phyloP scores from a whole-genome alignment of 352 stramenopile species.

The Phytopythium kandeliae region DNA sequence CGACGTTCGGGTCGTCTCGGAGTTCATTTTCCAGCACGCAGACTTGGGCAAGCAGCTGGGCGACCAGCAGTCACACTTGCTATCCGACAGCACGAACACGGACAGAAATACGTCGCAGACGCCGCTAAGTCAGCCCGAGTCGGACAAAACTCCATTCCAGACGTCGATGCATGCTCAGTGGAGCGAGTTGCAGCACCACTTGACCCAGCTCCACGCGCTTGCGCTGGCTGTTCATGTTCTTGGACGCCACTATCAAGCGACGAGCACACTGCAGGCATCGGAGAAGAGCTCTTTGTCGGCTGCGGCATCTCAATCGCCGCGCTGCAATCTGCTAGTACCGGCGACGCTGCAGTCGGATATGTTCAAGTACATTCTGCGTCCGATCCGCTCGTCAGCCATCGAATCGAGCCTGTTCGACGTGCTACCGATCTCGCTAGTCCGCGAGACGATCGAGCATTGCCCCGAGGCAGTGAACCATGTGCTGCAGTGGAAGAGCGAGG shows the following conservation, averaged over 20 bases:
- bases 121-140: not conserved
- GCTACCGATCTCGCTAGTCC: slow-evolving; percentile 67
- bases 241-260: slow-evolving; percentile 45
- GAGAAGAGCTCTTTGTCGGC: not conserved
- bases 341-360: slow-evolving; percentile 53
- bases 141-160: slow-evolving; percentile 23
- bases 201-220: slow-evolving; percentile 51
- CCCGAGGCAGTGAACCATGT: slow-evolving; percentile 76
- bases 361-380: slow-evolving; percentile 76
- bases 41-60: slow-evolving; percentile 26
- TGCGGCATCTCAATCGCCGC: not conserved
- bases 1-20: slow-evolving; percentile 30
- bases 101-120: not conserved
- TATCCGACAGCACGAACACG: not conserved
- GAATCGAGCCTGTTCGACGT: slow-evolving; percentile 71
- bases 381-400: slow-evolving; percentile 72
- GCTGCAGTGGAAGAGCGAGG: slow-evolving; percentile 65
- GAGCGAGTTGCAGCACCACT: slow-evolving; percentile 46
- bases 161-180: slow-evolving; percentile 40
- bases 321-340: slow-evolving; percentile 26
- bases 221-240: slow-evolving; percentile 52
- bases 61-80: not conserved
- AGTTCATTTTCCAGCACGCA: slow-evolving; percentile 22
- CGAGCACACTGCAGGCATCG: slow-evolving; percentile 5
- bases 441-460: slow-evolving; percentile 73